These are phyloP conservation scores for Torulaspora quercuum DNA, from an alignment of 805 yeast genomes.

Conservation along the genomic window DNA sequence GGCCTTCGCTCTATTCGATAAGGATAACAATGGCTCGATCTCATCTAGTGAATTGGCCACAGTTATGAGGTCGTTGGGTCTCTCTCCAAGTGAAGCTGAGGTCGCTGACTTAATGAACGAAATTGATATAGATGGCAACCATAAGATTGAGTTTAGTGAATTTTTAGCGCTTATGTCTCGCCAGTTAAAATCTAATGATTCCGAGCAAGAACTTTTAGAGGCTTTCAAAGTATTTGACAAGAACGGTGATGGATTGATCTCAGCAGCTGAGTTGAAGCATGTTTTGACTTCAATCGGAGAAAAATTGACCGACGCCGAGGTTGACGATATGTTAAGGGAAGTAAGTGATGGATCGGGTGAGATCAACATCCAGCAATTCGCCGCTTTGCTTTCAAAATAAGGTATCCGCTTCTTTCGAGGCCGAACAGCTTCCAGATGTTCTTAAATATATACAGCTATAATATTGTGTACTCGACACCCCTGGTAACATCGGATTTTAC, in stretches of 20 bases:
- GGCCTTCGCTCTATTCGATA: conserved; percentile 95
- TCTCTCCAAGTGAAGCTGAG: conserved; percentile 94
- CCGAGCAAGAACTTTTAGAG: conserved; percentile 94
- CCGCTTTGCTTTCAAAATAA: conserved; percentile 79
- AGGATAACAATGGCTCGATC: conserved; percentile 94
- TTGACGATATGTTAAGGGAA: conserved; percentile 94
- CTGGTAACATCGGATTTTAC: no score
- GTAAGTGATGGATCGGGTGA: conserved; percentile 96
- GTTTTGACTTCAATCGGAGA: conserved; percentile 98
- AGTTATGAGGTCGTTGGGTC: conserved; percentile 98
- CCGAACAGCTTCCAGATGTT: no score
- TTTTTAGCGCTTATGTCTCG: conserved; percentile 84
- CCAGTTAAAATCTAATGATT: conserved; percentile 93
- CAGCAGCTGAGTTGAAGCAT: conserved; percentile 94
- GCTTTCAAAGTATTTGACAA: conserved; percentile 97
- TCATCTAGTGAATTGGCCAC: conserved; percentile 94
- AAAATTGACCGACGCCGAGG: conserved; percentile 93
- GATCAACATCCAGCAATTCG: conserved; percentile 94
- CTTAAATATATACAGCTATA: no score
- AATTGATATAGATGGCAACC: conserved; percentile 93
- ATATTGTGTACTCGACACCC: no score
- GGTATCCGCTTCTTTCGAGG: no score
- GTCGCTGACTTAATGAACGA: conserved; percentile 96
- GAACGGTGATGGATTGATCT: conserved; percentile 94
- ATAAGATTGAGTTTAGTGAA: conserved; percentile 78